Evolutionary conservation across 495 filamentous ascomycete species (phyloP).

Genomic region (Cercophora sp.): DNA sequence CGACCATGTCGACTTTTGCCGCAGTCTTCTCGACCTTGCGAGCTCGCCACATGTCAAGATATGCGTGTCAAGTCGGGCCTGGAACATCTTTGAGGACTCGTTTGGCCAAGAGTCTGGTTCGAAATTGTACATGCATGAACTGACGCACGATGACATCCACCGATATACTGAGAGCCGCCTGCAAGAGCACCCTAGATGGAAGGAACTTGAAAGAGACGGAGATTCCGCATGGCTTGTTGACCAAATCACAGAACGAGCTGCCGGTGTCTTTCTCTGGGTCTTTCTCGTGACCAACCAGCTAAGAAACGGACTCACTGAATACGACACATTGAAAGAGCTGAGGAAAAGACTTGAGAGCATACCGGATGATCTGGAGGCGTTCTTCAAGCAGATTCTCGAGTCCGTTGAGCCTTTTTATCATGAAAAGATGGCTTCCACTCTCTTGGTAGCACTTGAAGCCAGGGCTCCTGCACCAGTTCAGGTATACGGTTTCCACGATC

Average conservation of each 20-base stretch:
- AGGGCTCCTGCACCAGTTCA: constrained; percentile 4
- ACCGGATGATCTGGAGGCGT: constrained; percentile 25
- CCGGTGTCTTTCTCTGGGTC: constrained; percentile 45
- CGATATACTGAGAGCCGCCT: not conserved
- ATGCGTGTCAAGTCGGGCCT: constrained; percentile 50
- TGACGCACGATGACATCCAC: constrained; percentile 30
- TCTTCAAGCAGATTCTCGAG: constrained; percentile 26
- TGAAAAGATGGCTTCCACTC: constrained; percentile 8
- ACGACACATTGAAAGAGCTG: constrained; percentile 27
- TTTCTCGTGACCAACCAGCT: constrained; percentile 31
- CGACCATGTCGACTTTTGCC: constrained; percentile 15
- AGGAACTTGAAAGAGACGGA: not conserved
- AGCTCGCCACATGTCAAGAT: constrained; percentile 31
- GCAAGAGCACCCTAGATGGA: constrained; percentile 5
- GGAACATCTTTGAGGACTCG: constrained; percentile 38
- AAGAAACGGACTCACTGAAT: constrained; percentile 28
- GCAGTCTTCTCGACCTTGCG: not conserved
- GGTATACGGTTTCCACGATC: constrained; percentile 16
- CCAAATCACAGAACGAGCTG: constrained; percentile 26
- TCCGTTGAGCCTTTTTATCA: constrained; percentile 19
- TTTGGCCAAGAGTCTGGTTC: constrained; percentile 26
- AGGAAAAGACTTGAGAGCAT: constrained; percentile 20
- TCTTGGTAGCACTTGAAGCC: constrained; percentile 12
- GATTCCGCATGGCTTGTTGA: constrained; percentile 10
- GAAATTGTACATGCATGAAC: constrained; percentile 18